A percentile compares a stretch with the other conserved stretches of the same genome.
Conservation (phyloP, 176 grass and related monocot genomes). For the Microstegium vimineum region DNA sequence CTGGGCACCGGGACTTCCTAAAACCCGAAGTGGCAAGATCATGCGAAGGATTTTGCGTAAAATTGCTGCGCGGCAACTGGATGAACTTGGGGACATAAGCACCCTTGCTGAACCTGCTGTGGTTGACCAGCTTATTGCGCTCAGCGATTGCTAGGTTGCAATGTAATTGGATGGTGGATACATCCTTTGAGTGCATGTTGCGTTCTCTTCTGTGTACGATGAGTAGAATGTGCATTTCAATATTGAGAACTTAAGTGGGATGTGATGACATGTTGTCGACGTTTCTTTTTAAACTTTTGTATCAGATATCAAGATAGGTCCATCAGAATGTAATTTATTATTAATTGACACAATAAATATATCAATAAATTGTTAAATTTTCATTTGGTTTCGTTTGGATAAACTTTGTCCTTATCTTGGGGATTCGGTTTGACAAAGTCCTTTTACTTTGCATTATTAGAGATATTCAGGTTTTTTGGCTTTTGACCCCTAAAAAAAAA, state of each 20-base stretch:
- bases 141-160: conserved; percentile 48
- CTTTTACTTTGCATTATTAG: neutral
- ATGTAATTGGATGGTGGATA: conserved; percentile 1
- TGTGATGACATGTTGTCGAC: neutral
- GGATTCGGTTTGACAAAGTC: neutral
- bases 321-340: conserved; percentile 41
- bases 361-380: conserved; percentile 17
- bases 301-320: neutral
- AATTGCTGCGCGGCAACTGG: conserved; percentile 75
- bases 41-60: conserved; percentile 95
- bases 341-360: conserved; percentile 24
- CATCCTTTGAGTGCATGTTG: neutral
- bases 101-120: conserved; percentile 86
- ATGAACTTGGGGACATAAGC: conserved; percentile 94
- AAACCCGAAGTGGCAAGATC: conserved; percentile 97
- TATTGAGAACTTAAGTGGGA: neutral
- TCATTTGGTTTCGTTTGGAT: neutral
- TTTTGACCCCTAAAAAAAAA: neutral
- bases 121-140: conserved; percentile 76
- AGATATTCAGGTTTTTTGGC: neutral
- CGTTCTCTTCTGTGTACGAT: conserved; percentile 9
- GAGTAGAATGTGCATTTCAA: conserved; percentile 19
- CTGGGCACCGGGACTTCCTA: conserved; percentile 92
- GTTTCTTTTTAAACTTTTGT: conserved; percentile 14
- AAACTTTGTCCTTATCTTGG: neutral